Percentiles rank a stretch among this genome's conserved stretches.
Conservation (phyloP, 2,329 filamentous ascomycete species). For the Dichotomopilus funicola region DNA sequence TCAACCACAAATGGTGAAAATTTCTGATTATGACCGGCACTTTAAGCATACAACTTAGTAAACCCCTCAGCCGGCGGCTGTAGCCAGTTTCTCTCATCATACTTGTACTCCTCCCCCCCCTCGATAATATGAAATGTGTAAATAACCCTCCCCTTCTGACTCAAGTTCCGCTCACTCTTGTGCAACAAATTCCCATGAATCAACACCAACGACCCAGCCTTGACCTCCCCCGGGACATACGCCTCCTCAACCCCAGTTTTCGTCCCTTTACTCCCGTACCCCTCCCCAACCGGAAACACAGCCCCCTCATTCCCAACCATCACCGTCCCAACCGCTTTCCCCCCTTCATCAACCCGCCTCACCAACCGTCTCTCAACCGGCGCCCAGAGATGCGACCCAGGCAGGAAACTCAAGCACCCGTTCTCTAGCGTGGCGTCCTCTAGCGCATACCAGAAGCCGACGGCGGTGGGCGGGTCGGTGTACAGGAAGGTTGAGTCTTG, state of each 20-base stretch:
- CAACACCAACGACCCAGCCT: slow-evolving; percentile 81
- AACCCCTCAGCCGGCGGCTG: slow-evolving; percentile 79
- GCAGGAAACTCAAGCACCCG: slow-evolving; percentile 80
- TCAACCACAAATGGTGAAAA: no score
- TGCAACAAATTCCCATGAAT: slow-evolving; percentile 96
- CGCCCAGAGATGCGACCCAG: slow-evolving; percentile 68
- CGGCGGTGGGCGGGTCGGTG: slow-evolving; percentile 78
- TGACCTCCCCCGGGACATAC: slow-evolving; percentile 79
- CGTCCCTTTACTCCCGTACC: slow-evolving; percentile 40
- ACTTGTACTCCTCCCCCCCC: slow-evolving; percentile 56
- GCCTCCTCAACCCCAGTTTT: slow-evolving; percentile 41
- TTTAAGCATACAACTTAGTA: slow-evolving; percentile 40
- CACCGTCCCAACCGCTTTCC: slow-evolving; percentile 46
- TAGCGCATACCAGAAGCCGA: slow-evolving; percentile 96
- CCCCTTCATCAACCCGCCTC: slow-evolving; percentile 43
- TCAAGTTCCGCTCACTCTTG: slow-evolving; percentile 90
- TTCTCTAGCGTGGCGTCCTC: slow-evolving; percentile 85
- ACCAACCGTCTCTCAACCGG: slow-evolving; percentile 71
- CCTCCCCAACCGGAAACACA: slow-evolving; percentile 51
- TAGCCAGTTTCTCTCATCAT: slow-evolving; percentile 88
- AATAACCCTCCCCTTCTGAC: slow-evolving; percentile 80
- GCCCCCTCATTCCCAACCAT: slow-evolving; percentile 65
- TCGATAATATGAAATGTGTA: slow-evolving; percentile 99
- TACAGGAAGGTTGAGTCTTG: slow-evolving; percentile 92
- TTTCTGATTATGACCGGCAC: no score